Percentiles rank a stretch among this genome's conserved stretches.
Conservation (phyloP, 495 filamentous ascomycete genomes). For the Haplographium delicatum region DNA sequence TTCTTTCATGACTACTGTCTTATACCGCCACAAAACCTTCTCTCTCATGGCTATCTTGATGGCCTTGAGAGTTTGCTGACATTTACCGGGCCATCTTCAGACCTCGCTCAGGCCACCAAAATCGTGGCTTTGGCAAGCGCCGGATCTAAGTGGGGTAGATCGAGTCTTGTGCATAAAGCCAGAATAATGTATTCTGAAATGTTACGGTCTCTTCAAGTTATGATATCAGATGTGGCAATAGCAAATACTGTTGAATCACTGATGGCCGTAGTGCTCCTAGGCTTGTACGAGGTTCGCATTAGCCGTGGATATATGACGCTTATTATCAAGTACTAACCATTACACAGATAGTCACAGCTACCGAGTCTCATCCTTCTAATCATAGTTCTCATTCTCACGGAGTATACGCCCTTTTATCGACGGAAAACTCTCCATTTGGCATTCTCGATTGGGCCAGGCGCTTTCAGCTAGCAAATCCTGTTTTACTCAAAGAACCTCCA, state of each 20-base stretch:
- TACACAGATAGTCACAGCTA: conserved; percentile 2
- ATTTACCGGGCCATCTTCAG: not conserved
- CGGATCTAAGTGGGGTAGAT: not conserved
- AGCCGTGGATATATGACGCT: not conserved
- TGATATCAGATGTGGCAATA: not conserved
- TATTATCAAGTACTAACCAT: not conserved
- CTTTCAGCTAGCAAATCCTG: conserved; percentile 3
- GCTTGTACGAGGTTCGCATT: conserved; percentile 5
- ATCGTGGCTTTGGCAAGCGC: conserved; percentile 4
- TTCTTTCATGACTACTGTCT: conserved; percentile 2
- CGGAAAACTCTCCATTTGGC: conserved; percentile 2
- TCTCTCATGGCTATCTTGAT: conserved; percentile 5
- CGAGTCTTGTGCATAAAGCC: conserved; percentile 1
- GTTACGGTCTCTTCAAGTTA: not conserved
- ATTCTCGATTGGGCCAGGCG: not conserved
- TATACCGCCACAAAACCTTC: not conserved
- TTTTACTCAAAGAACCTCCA: conserved; percentile 2
- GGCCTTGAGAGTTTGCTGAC: not conserved
- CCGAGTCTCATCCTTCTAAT: not conserved
- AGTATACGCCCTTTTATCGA: conserved; percentile 1
- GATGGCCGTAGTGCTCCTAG: conserved; percentile 1
- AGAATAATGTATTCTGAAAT: conserved; percentile 1
- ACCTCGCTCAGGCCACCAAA: not conserved
- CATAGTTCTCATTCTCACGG: conserved; percentile 1
- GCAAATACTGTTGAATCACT: not conserved